Percentiles rank a stretch among this genome's conserved stretches.
These are phyloP conservation scores for Artemisia annua DNA, from an alignment of 129 eudicot genomes.

Conservation along the genomic window DNA sequence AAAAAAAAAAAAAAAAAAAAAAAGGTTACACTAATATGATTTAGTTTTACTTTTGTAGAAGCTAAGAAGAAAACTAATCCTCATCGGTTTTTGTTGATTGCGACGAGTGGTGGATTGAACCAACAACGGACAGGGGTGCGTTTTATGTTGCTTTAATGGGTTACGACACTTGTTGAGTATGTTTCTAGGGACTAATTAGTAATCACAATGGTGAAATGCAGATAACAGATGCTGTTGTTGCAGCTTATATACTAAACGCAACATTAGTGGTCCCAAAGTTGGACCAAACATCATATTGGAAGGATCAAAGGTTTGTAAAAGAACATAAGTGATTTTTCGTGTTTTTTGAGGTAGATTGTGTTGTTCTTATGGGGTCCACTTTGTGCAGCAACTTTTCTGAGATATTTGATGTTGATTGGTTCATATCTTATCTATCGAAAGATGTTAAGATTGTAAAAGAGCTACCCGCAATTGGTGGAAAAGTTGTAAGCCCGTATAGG, in stretches of 20 bases:
- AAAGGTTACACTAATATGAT: no score
- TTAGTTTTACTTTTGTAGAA: constrained; percentile 33
- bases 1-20: no score
- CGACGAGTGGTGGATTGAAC: constrained; percentile 82
- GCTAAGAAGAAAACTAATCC: constrained; percentile 58
- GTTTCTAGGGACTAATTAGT: not conserved
- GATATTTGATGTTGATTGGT: constrained; percentile 71
- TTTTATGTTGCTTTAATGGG: not conserved
- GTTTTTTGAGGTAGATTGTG: not conserved
- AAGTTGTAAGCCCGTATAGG: constrained; percentile 36
- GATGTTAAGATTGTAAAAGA: constrained; percentile 61
- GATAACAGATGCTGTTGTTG: constrained; percentile 81
- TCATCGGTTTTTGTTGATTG: constrained; percentile 54
- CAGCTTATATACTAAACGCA: constrained; percentile 72
- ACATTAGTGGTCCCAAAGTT: constrained; percentile 70
- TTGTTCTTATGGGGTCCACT: constrained; percentile 18
- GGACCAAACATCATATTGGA: constrained; percentile 74
- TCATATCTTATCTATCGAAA: constrained; percentile 48
- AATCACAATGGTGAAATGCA: constrained; percentile 17
- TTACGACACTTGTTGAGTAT: not conserved
- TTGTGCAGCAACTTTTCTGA: constrained; percentile 71
- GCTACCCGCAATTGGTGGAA: constrained; percentile 50
- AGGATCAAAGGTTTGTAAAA: constrained; percentile 60
- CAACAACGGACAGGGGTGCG: constrained; percentile 85
- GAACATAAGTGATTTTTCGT: not conserved